Base-by-base conservation (phyloP, 2,329 filamentous ascomycete species). In the Rhynchosporium secalis region DNA sequence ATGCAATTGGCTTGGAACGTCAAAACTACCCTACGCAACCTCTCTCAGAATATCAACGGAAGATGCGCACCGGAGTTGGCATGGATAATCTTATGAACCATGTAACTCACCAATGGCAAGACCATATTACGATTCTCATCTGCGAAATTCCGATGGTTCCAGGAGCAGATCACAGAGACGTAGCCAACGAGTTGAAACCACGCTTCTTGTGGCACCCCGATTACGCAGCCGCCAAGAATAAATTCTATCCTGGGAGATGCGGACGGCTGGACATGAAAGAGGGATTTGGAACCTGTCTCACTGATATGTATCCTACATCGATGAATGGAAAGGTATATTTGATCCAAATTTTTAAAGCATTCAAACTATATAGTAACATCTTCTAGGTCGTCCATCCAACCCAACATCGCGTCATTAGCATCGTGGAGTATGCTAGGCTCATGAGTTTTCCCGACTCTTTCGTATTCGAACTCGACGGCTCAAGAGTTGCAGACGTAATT, bases 381-480 rank as follows among this genome's bases (percentile, higher is more conserved):
- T 6, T 15, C 29, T 13, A 56, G 54, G 28, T 51, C 7, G 12
- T 69, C 1, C 66, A 69, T 58, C 64, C 67, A 6, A 58, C 43
- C 6, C 56, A 61, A 41, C 49, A 66, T 7, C 51, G 67, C 12
- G 40, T 62, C 1, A 43, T 63, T 20, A 56, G 59, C 1, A 36
- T 66, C 3, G 36, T 67, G n/a, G 69, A 70, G 36, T 47, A 48
- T 12, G 61, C 65, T 20, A 52, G 69, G 9, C 62, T 55, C 0
- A 61, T 64, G 45, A 58, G 67, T 1, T 66, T 69, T 31, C 47
- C 65, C 0, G 68, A 70, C 57, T 54, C 33, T 2, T 66, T 65
- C 12, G 28, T 36, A 1, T 69, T 66, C 46, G 61, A 67, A 9
- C 20, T 64, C 3, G 46, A 63, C 1, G 52, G 10, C 1, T 41